Percentiles rank a stretch among this genome's conserved stretches.
These are phyloP conservation scores for Emmonsiellopsis sp. DNA, from an alignment of 2,329 filamentous ascomycete species.

Conservation along the genomic window DNA sequence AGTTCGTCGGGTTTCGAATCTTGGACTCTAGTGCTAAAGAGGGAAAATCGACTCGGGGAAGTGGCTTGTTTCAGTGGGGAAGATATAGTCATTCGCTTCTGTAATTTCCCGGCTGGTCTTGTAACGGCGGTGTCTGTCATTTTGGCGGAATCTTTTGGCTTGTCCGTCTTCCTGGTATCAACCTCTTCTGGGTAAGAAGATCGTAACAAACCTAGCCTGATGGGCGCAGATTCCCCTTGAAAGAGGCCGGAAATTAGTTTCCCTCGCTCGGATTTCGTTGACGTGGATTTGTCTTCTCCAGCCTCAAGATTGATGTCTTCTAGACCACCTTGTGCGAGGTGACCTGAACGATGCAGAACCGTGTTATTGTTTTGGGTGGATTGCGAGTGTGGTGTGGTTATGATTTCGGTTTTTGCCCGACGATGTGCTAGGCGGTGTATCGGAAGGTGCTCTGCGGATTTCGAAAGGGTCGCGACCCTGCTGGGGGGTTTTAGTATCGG, in stretches of 20 bases:
- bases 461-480: neutral
- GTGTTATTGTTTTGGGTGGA: neutral
- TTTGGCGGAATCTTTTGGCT: neutral
- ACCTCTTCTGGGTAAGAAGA: neutral
- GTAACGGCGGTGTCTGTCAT: neutral
- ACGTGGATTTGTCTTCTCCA: neutral
- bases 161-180: neutral
- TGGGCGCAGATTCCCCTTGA: neutral
- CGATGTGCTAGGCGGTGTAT: neutral
- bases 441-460: neutral
- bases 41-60: conserved; percentile 31
- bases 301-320: neutral
- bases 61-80: conserved; percentile 26
- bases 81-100: conserved; percentile 22
- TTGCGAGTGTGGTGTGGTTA: neutral
- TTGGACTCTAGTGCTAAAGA: conserved; percentile 32
- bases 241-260: neutral
- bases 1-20: conserved; percentile 18
- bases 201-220: neutral
- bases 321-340: neutral
- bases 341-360: neutral
- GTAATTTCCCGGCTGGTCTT: conserved; percentile 10
- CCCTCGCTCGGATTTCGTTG: neutral
- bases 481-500: neutral
- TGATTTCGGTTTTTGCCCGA: conserved; percentile 5